phyloP scores from a whole-genome alignment of 108 stramenopile species.

The Craspedostauros australis region DNA sequence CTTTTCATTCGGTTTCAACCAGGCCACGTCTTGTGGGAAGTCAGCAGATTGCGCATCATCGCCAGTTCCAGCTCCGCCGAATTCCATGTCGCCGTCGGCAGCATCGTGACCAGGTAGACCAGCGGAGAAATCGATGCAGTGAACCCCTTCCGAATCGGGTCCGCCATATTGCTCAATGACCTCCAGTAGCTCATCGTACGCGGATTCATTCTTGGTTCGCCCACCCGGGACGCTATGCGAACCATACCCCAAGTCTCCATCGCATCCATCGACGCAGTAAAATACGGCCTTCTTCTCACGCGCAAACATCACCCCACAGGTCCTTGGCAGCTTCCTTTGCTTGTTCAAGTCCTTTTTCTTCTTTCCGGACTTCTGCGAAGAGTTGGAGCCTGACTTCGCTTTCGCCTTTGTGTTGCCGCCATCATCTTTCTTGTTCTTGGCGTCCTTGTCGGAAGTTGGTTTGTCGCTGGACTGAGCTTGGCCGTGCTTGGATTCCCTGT shows the following conservation, averaged over 20 bases:
- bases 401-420: slow-evolving; percentile 8
- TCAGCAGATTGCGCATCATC: not conserved
- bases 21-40: slow-evolving; percentile 1
- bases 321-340: slow-evolving; percentile 49
- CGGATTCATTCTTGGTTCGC: slow-evolving; percentile 51
- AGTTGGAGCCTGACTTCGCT: not conserved
- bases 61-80: too few relatives aligned
- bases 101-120: too few relatives aligned
- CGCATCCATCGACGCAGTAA: slow-evolving; percentile 64
- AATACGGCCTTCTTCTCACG: slow-evolving; percentile 64
- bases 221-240: slow-evolving; percentile 82
- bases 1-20: slow-evolving; percentile 60
- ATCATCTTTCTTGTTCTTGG: slow-evolving; percentile 13
- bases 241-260: slow-evolving; percentile 80
- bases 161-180: not conserved
- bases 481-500: slow-evolving; percentile 17
- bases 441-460: slow-evolving; percentile 16
- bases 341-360: slow-evolving; percentile 14
- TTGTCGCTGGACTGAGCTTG: slow-evolving; percentile 1
- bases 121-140: not conserved
- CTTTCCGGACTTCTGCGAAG: slow-evolving; percentile 7
- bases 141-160: too few relatives aligned
- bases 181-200: slow-evolving; percentile 14
- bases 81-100: too few relatives aligned
- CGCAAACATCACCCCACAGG: slow-evolving; percentile 69